Conservation (phyloP, 148 eudicot species). For the Beta vulgaris region DNA sequence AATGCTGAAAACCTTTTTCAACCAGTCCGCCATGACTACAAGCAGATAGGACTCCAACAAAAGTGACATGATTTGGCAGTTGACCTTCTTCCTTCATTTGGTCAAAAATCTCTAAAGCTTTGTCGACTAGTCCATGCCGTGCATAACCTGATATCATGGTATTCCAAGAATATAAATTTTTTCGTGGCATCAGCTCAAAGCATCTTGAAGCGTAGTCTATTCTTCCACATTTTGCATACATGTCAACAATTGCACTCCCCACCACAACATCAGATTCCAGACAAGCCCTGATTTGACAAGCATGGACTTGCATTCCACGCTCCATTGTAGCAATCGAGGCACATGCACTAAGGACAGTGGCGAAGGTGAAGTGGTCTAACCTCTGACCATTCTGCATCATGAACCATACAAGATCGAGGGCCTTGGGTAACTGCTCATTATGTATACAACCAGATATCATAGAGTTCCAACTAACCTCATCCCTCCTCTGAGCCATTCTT, state of each 20-base stretch:
- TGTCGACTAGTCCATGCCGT: constrained; percentile 61
- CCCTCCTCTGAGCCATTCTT: constrained; percentile 53
- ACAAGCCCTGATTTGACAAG: constrained; percentile 68
- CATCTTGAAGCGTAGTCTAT: constrained; percentile 69
- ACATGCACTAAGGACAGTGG: constrained; percentile 82
- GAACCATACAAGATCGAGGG: constrained; percentile 64
- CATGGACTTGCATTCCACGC: constrained; percentile 86
- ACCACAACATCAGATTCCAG: constrained; percentile 70
- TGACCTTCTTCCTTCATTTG: constrained; percentile 53
- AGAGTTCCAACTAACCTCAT: constrained; percentile 72
- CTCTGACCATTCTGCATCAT: constrained; percentile 63
- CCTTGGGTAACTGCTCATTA: constrained; percentile 55
- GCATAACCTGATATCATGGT: constrained; percentile 79
- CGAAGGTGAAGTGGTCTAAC: constrained; percentile 64
- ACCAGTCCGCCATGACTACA: constrained; percentile 81
- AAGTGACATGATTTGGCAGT: constrained; percentile 76
- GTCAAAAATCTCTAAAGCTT: constrained; percentile 53
- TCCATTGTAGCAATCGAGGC: constrained; percentile 83
- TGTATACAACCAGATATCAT: constrained; percentile 86
- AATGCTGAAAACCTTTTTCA: constrained; percentile 46
- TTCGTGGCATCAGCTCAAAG: constrained; percentile 57
- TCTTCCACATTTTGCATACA: constrained; percentile 89
- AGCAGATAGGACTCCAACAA: constrained; percentile 78
- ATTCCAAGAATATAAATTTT: constrained; percentile 77
- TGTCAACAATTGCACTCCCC: constrained; percentile 85